These are phyloP conservation scores for Dendrocalamus sinicus DNA, from an alignment of 176 grass and related monocot genomes.

Conservation along the genomic window DNA sequence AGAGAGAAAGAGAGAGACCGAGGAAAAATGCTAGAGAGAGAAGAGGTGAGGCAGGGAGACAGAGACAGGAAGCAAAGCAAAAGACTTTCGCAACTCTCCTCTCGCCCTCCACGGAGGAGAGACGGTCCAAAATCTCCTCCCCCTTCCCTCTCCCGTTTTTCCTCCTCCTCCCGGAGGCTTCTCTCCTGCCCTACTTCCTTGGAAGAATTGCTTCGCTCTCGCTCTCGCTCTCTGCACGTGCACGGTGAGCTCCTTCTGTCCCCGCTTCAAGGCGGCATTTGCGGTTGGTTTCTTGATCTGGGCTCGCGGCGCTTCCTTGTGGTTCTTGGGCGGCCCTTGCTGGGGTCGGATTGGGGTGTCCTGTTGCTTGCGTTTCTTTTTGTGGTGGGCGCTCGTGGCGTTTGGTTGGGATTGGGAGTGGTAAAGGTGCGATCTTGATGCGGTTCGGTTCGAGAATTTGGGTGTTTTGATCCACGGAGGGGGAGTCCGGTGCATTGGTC, in stretches of 20 bases:
- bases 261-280: neutral
- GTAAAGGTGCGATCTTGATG: slow-evolving; percentile 34
- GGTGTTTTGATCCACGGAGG: neutral
- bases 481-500: neutral
- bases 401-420: neutral
- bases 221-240: neutral
- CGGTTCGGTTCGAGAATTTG: neutral
- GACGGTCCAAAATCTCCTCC: slow-evolving; percentile 18
- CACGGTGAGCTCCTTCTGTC: slow-evolving; percentile 32
- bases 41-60: neutral
- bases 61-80: neutral
- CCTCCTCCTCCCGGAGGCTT: neutral
- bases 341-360: slow-evolving; percentile 28
- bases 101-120: neutral
- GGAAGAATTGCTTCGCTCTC: neutral
- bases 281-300: slow-evolving; percentile 29
- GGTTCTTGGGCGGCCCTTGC: neutral
- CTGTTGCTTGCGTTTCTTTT: neutral
- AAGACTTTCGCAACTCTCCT: slow-evolving; percentile 25
- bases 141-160: neutral
- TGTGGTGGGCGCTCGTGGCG: neutral
- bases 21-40: neutral
- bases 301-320: neutral
- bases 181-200: slow-evolving; percentile 4
- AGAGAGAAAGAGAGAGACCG: neutral